These are phyloP conservation scores for Populus hybrid DNA, from an alignment of 441 rosid genomes.

Conservation along the genomic window DNA sequence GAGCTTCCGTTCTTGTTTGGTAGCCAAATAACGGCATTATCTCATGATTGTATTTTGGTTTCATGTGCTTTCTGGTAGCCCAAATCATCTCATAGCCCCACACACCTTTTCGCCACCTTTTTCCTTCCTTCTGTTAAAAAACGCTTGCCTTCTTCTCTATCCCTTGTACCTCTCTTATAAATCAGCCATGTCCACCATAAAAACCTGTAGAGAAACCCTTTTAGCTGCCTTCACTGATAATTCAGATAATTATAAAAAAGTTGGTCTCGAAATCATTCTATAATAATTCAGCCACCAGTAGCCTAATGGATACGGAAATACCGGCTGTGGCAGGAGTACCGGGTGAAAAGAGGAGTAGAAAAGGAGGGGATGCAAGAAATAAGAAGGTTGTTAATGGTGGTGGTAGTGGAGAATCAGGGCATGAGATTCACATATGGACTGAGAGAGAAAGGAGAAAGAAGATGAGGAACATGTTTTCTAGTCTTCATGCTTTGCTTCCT, in stretches of 20 bases:
- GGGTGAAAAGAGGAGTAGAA: conserved; percentile 29
- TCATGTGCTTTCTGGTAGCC: background rate
- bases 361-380: conserved; percentile 6
- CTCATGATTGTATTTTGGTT: conserved; percentile 41
- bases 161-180: background rate
- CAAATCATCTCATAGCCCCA: background rate
- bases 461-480: conserved; percentile 61
- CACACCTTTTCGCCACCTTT: background rate
- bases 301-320: background rate
- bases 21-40: conserved; percentile 44
- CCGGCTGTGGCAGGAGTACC: background rate
- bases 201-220: background rate
- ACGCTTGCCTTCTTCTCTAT: background rate
- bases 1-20: conserved; percentile 35
- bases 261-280: conserved; percentile 5
- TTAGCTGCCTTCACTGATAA: background rate
- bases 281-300: conserved; percentile 10
- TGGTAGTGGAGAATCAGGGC: conserved; percentile 34
- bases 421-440: conserved; percentile 52
- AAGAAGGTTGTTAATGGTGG: conserved; percentile 8
- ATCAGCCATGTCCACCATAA: background rate
- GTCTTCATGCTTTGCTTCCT: conserved; percentile 59
- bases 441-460: conserved; percentile 67
- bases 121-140: conserved; percentile 6
- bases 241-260: background rate